Evolutionary conservation across 371 early-diverging fungal genomes (phyloP).

Genomic region (Mucor saturninus): DNA sequence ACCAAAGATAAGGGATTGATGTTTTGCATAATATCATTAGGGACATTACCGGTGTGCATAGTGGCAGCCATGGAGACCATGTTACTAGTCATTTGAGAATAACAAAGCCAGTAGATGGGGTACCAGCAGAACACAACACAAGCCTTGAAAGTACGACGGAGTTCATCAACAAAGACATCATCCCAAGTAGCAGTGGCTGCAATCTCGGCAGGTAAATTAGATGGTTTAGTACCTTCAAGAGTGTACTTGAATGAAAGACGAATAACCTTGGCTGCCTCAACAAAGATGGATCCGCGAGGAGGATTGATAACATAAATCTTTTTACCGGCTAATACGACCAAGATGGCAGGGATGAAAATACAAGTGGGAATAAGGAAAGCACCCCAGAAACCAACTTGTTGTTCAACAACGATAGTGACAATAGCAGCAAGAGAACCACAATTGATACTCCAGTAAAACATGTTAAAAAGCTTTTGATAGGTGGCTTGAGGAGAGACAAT

Average conservation of each 20-base stretch:
- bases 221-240: slow-evolving; percentile 48
- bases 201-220: slow-evolving; percentile 32
- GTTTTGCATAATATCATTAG: slow-evolving; percentile 67
- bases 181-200: slow-evolving; percentile 62
- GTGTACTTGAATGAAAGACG: slow-evolving; percentile 38
- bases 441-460: slow-evolving; percentile 80
- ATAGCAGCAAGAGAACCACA: slow-evolving; percentile 72
- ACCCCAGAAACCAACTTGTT: slow-evolving; percentile 64
- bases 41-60: slow-evolving; percentile 71
- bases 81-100: slow-evolving; percentile 77
- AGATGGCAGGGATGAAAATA: slow-evolving; percentile 69
- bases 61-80: slow-evolving; percentile 74
- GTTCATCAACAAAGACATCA: slow-evolving; percentile 74
- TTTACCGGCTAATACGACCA: slow-evolving; percentile 63
- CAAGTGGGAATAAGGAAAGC: slow-evolving; percentile 73
- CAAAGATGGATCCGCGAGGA: slow-evolving; percentile 64
- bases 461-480: slow-evolving; percentile 50
- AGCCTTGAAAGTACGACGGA: slow-evolving; percentile 66
- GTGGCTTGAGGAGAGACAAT: slow-evolving; percentile 60
- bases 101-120: slow-evolving; percentile 82
- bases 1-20: slow-evolving; percentile 72
- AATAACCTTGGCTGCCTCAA: slow-evolving; percentile 45
- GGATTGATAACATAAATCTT: slow-evolving; percentile 61
- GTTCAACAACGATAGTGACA: slow-evolving; percentile 58
- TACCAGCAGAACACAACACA: slow-evolving; percentile 76